Evolutionary conservation across 768 basidiomycete species (phyloP), one percentile per base, ranked within the genome.

Genomic region (Lyophyllum decastes): DNA sequence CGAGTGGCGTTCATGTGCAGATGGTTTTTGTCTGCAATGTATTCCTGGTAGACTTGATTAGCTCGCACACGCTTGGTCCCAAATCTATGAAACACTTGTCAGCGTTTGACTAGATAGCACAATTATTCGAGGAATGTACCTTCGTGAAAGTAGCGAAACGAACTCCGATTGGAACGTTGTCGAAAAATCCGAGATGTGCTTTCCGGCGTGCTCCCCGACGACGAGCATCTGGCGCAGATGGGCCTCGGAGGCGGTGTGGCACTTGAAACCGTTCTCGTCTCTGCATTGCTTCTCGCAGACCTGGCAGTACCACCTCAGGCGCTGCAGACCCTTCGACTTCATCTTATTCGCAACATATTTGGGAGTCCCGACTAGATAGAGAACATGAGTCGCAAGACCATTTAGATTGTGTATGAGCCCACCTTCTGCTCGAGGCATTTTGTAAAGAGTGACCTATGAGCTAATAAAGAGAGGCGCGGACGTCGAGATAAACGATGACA

Each of bases 191-290:
- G 89, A 80, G 63, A 99, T 98, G 70, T 98, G 93, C 65, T 81
- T 85, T 16, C 93, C 93, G 2, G 97, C 95, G 71, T 92, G 79
- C 74, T 98, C 95, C 38, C 96, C 97, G 49, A 98, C 94, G 45
- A 96, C 88, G 62, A 99, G 84, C 95, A 99, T 98, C 72, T 98
- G 95, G 2, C 97, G 86, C 34, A 98, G 78, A 75, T 99, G 97
- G 0, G 88, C 81, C 72, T 96, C 94, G 27, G 92, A 92, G 53
- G 84, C 82, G 16, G 87, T 83, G 71, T 98, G 95, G 72, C 94
- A 95, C 75, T 97, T 97, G 85, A 98, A 99, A 17, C 95, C 97
- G 73, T 99, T 99, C 78, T 98, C 97, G 73, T 98, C 92, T 70
- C 95, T 81, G 72, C 96, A 98, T 74, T 98, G 96, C 72, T 99